A percentile compares a stretch with the other conserved stretches of the same genome.
These are phyloP conservation scores for Protomyces inouyei DNA, from an alignment of 1,139 yeast species.

Conservation along the genomic window DNA sequence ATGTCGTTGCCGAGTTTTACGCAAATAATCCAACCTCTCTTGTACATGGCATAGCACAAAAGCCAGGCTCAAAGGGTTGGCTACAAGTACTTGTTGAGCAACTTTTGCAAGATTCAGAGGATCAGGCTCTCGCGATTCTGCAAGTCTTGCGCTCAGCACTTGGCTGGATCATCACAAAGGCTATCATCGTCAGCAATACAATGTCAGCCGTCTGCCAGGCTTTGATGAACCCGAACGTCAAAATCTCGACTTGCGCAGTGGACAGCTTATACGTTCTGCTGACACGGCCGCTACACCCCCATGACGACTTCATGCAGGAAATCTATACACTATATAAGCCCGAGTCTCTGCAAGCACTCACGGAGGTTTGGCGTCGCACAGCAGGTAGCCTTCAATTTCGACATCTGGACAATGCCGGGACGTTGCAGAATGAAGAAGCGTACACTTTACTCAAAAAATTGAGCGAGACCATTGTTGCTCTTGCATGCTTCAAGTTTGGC, in stretches of 20 bases:
- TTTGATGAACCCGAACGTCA: constrained; percentile 56
- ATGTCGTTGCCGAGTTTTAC: constrained; percentile 57
- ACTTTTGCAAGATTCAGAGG: constrained; percentile 36
- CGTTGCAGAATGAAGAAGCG: constrained; percentile 47
- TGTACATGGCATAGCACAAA: constrained; percentile 65
- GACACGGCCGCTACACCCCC: constrained; percentile 67
- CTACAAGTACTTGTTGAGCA: constrained; percentile 62
- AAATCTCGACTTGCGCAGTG: constrained; percentile 74
- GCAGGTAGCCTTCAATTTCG: constrained; percentile 52
- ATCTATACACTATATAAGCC: constrained; percentile 73
- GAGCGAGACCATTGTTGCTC: constrained; percentile 87
- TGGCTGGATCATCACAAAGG: constrained; percentile 68
- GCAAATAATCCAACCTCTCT: constrained; percentile 51
- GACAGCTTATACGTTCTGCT: constrained; percentile 87
- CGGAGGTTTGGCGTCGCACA: constrained; percentile 60
- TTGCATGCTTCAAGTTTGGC: constrained; percentile 65
- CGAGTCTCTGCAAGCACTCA: constrained; percentile 64
- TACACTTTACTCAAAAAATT: constrained; percentile 81
- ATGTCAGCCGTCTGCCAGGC: constrained; percentile 62
- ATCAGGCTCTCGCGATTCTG: constrained; percentile 58
- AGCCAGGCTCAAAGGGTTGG: constrained; percentile 75
- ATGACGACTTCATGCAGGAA: constrained; percentile 70
- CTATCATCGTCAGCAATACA: constrained; percentile 63
- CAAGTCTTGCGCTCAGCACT: constrained; percentile 84
- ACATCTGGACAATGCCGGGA: constrained; percentile 46